Conservation (phyloP, 2,329 filamentous ascomycete species). For the Hypoxylon sp. region DNA sequence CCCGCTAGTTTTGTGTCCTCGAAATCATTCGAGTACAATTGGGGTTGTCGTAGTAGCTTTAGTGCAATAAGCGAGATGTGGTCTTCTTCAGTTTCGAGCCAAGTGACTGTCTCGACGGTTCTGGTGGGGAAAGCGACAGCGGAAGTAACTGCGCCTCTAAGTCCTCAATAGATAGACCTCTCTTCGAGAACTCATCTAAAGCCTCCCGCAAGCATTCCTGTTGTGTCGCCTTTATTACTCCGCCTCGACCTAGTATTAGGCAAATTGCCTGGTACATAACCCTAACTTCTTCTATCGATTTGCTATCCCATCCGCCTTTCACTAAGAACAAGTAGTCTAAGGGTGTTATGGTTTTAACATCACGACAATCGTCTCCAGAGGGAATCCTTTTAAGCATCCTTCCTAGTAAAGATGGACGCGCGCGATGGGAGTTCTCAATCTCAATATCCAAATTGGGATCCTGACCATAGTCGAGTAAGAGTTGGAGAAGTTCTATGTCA, state of each 20-base stretch:
- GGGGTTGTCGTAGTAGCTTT: too few relatives aligned
- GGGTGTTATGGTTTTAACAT: constrained; percentile 15
- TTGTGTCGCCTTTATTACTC: not conserved
- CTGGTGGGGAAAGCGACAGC: not conserved
- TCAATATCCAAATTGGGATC: constrained; percentile 18
- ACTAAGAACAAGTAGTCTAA: constrained; percentile 15
- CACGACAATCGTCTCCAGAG: constrained; percentile 1
- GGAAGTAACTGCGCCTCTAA: constrained; percentile 1
- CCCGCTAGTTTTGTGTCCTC: too few relatives aligned
- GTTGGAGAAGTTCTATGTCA: not conserved
- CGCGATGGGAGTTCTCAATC: not conserved
- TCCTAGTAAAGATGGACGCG: not conserved
- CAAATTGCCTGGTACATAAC: not conserved
- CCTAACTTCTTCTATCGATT: not conserved
- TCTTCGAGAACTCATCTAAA: not conserved
- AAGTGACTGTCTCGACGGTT: not conserved
- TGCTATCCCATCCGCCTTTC: not conserved
- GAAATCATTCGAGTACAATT: too few relatives aligned
- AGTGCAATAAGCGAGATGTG: not conserved
- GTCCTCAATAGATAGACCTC: constrained; percentile 6
- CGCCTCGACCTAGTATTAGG: constrained; percentile 14
- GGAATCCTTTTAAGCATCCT: constrained; percentile 15
- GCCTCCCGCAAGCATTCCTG: not conserved
- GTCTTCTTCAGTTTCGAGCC: not conserved
- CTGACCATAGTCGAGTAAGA: constrained; percentile 17